Conservation (phyloP, 176 grass and related monocot species). For the Triticum monococcum region DNA sequence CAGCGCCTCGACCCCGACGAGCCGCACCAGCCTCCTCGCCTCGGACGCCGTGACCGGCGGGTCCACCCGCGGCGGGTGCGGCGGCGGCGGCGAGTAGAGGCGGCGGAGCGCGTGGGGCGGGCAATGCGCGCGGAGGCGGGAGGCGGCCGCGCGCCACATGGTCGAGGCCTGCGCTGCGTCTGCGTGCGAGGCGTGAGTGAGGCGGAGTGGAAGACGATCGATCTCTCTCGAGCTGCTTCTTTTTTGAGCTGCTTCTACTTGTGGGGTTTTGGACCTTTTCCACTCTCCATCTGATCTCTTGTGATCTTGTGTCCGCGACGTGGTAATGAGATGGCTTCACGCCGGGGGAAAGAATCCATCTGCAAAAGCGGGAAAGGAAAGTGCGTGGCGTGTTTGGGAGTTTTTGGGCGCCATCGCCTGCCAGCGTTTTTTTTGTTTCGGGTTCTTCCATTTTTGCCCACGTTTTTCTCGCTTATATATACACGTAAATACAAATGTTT, state of each 20-base stretch:
- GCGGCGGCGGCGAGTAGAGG: neutral
- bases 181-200: neutral
- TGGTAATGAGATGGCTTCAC: neutral
- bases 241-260: neutral
- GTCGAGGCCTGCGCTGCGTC: neutral
- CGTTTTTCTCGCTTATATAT: no score
- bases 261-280: neutral
- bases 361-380: neutral
- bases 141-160: neutral
- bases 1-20: constrained; percentile 40
- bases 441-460: no score
- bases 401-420: neutral
- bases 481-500: no score
- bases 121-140: neutral
- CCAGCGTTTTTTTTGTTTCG: neutral
- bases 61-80: neutral
- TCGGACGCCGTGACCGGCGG: constrained; percentile 26
- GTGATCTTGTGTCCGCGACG: neutral
- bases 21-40: constrained; percentile 42
- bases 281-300: neutral
- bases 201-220: neutral
- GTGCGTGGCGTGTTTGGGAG: neutral
- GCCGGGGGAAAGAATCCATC: neutral
- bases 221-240: neutral
- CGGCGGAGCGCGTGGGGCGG: neutral